Conservation (phyloP, 1,284 basidiomycete genomes). For the Marasmius oreades region DNA sequence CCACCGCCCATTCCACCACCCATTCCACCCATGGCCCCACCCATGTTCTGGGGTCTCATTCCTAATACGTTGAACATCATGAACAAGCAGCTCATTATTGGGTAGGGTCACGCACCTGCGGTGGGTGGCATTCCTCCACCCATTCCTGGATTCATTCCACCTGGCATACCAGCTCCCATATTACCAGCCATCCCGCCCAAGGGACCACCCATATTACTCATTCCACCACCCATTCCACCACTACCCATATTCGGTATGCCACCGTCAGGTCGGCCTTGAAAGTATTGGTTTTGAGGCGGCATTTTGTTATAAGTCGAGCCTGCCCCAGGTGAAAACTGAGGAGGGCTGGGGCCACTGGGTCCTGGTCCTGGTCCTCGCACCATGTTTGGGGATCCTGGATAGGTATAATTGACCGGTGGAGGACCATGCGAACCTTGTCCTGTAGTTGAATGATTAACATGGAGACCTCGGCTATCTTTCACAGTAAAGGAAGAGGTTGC, state of each 20-base stretch:
- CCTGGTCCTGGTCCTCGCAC: slow-evolving; percentile 23
- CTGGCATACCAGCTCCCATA: slow-evolving; percentile 14
- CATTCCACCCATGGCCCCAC: slow-evolving; percentile 15
- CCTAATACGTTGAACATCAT: background rate
- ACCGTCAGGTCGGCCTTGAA: slow-evolving; percentile 25
- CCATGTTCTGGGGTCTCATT: slow-evolving; percentile 16
- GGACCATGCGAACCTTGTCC: slow-evolving; percentile 28
- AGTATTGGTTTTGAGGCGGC: slow-evolving; percentile 31
- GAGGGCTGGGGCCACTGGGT: slow-evolving; percentile 20
- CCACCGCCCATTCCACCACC: slow-evolving; percentile 22
- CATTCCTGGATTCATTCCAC: slow-evolving; percentile 4
- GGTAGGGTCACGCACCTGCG: background rate
- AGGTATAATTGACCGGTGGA: slow-evolving; percentile 26
- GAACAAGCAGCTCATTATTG: background rate
- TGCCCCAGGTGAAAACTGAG: slow-evolving; percentile 14
- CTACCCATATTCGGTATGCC: slow-evolving; percentile 22
- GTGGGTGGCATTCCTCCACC: slow-evolving; percentile 19
- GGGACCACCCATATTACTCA: slow-evolving; percentile 10
- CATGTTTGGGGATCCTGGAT: slow-evolving; percentile 29
- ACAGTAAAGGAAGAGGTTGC: slow-evolving; percentile 3
- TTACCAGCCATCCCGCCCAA: slow-evolving; percentile 5
- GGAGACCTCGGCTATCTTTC: background rate
- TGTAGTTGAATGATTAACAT: slow-evolving; percentile 21
- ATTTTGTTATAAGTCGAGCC: slow-evolving; percentile 26
- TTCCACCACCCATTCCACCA: slow-evolving; percentile 21